Percentiles rank a stretch among this genome's conserved stretches.
phyloP scores from a whole-genome alignment of 352 stramenopile genomes.

The Phytophthora fragariae region DNA sequence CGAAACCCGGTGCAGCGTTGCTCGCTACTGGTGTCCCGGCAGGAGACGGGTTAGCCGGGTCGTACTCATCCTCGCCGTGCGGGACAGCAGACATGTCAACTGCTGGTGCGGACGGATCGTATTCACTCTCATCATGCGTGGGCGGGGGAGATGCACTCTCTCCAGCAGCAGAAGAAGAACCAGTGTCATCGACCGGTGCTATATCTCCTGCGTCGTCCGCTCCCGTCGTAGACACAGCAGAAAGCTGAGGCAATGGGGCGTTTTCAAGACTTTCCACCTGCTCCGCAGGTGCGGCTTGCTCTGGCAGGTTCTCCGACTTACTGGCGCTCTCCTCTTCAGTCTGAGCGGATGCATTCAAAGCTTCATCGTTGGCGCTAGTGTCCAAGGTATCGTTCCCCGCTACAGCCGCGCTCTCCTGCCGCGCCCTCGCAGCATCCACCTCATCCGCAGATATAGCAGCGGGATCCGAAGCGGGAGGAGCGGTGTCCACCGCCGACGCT shows the following conservation, averaged over 20 bases:
- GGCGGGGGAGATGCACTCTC: neutral
- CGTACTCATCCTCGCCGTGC: constrained; percentile 52
- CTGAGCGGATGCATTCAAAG: neutral
- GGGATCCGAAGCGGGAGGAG: neutral
- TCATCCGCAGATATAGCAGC: neutral
- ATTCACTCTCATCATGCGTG: constrained; percentile 34
- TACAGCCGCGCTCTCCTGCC: constrained; percentile 1
- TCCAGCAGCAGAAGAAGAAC: neutral
- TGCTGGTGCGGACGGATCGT: constrained; percentile 19
- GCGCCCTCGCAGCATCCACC: neutral
- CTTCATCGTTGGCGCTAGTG: neutral
- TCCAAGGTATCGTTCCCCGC: neutral
- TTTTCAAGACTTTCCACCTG: neutral
- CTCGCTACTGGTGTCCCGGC: constrained; percentile 24
- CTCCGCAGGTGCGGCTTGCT: neutral
- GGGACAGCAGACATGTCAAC: constrained; percentile 13
- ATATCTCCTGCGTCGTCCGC: constrained; percentile 10
- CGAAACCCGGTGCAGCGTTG: constrained; percentile 4
- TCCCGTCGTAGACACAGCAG: neutral
- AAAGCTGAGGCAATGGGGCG: neutral
- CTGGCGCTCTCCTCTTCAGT: neutral
- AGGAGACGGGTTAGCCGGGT: constrained; percentile 44
- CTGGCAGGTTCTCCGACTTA: neutral
- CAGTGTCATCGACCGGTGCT: neutral
- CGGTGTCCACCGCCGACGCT: neutral